Percentiles rank a stretch among this genome's conserved stretches.
Evolutionary conservation across 2,329 filamentous ascomycete species (phyloP).

Genomic region (Lasiodiplodia hormozganensis): DNA sequence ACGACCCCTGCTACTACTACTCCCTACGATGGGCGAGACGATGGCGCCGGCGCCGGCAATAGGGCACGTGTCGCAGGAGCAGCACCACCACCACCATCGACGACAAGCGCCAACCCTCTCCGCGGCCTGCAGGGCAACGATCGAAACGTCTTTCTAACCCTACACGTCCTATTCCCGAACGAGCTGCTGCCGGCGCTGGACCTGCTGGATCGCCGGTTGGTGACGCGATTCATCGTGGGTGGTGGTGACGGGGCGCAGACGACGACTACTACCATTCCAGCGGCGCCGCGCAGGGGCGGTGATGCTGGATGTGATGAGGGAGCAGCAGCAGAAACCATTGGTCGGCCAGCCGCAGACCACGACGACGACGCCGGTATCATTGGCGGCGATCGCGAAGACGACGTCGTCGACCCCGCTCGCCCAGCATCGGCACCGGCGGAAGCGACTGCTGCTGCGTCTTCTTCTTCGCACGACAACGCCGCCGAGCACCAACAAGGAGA

Average conservation of each 20-base stretch:
- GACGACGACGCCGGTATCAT: not conserved
- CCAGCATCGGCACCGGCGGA: not conserved
- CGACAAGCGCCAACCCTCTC: conserved; percentile 34
- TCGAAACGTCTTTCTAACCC: conserved; percentile 70
- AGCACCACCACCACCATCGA: not conserved
- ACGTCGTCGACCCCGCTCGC: not conserved
- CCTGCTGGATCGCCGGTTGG: conserved; percentile 78
- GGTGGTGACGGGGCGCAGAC: not conserved
- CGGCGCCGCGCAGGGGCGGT: not conserved
- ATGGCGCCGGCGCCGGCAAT: not conserved
- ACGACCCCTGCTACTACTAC: not conserved
- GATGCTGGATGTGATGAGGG: not conserved
- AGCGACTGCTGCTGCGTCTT: too few relatives aligned
- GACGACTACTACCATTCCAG: not conserved
- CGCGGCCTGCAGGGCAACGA: conserved; percentile 35
- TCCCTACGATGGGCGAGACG: not conserved
- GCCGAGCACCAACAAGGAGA: not conserved
- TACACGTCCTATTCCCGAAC: conserved; percentile 85
- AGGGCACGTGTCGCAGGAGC: not conserved
- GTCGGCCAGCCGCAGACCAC: not conserved
- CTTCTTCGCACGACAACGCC: not conserved
- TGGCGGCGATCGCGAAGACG: not conserved
- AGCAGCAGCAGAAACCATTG: not conserved
- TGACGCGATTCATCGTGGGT: conserved; percentile 58
- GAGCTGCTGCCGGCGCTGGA: conserved; percentile 85